These are phyloP conservation scores for Dothistroma septosporum DNA, from an alignment of 2,329 filamentous ascomycete genomes.

Conservation along the genomic window DNA sequence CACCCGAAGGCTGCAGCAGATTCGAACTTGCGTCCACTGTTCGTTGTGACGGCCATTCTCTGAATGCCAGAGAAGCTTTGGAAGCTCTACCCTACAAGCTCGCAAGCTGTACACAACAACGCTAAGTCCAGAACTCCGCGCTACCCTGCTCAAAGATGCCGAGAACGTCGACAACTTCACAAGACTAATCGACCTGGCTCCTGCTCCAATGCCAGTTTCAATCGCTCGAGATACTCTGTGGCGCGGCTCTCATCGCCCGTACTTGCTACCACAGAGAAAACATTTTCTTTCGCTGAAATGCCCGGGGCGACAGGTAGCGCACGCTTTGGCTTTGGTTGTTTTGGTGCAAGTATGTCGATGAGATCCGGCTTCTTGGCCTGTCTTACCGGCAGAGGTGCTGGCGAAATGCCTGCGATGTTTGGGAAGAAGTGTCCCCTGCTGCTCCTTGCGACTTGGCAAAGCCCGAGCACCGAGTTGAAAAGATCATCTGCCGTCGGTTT, in stretches of 20 bases:
- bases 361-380: constrained; percentile 62
- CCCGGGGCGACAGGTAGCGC: constrained; percentile 23
- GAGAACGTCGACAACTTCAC: constrained; percentile 23
- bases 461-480: constrained; percentile 81
- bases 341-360: constrained; percentile 69
- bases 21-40: not conserved
- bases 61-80: not conserved
- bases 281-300: constrained; percentile 56
- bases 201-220: constrained; percentile 77
- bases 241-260: constrained; percentile 78
- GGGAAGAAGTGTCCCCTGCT: constrained; percentile 65
- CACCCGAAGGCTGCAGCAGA: not conserved
- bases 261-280: constrained; percentile 77
- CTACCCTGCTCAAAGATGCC: constrained; percentile 4
- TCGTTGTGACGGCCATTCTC: not conserved
- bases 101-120: not conserved
- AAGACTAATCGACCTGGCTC: constrained; percentile 72
- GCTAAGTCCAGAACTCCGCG: constrained; percentile 9
- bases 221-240: constrained; percentile 73
- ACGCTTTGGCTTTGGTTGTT: constrained; percentile 39
- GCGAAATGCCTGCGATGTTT: constrained; percentile 59
- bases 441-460: constrained; percentile 50
- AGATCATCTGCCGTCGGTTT: constrained; percentile 73
- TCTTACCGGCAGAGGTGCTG: constrained; percentile 34
- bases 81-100: not conserved